These are phyloP conservation scores for Acer yangbiense DNA, from an alignment of 345 rosid species.

Conservation along the genomic window DNA sequence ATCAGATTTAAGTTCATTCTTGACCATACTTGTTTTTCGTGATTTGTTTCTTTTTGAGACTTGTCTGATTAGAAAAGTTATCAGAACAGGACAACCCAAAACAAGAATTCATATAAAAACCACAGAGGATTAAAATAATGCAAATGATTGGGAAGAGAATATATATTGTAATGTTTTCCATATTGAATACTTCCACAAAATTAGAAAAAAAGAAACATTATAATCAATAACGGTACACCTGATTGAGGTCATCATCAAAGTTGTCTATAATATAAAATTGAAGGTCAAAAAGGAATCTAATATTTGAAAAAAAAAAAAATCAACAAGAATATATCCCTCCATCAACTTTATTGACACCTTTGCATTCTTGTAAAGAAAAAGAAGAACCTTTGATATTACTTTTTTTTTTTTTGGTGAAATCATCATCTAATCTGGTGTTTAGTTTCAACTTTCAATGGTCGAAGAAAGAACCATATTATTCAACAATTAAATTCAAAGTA, in stretches of 20 bases:
- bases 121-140: neutral
- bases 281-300: slow-evolving; percentile 2
- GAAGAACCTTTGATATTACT: neutral
- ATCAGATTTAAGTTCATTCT: neutral
- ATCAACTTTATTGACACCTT: neutral
- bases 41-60: neutral
- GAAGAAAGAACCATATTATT: neutral
- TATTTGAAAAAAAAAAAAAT: neutral
- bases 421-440: neutral
- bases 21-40: neutral
- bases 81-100: neutral
- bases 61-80: no score
- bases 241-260: neutral
- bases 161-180: neutral
- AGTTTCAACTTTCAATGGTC: neutral
- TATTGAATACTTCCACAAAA: no score
- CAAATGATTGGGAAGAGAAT: neutral
- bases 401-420: no score
- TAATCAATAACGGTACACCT: neutral
- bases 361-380: neutral
- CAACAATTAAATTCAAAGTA: neutral
- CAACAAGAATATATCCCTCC: neutral
- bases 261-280: neutral
- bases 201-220: no score
- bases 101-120: neutral